These are phyloP conservation scores for Huntiella abstrusa DNA, from an alignment of 2,329 filamentous ascomycete genomes.

Conservation along the genomic window DNA sequence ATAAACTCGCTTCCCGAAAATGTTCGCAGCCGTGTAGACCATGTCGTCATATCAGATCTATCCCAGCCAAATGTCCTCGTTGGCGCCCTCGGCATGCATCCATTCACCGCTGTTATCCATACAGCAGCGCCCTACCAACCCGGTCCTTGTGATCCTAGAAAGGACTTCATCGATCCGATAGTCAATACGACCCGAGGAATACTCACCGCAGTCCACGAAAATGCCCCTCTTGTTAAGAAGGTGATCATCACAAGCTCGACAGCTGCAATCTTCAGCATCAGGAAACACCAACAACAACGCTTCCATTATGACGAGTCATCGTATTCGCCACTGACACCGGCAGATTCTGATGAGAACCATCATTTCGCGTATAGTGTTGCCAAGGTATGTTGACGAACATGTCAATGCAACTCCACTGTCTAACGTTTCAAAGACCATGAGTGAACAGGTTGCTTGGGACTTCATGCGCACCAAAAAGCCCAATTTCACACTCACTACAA, in stretches of 20 bases:
- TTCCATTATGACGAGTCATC: conserved; percentile 14
- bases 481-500: conserved; percentile 41
- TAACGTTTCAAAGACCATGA: conserved; percentile 28
- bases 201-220: conserved; percentile 26
- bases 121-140: conserved; percentile 59
- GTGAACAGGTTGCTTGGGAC: conserved; percentile 48
- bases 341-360: conserved; percentile 13
- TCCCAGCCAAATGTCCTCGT: conserved; percentile 52
- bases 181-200: conserved; percentile 32
- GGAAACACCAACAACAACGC: conserved; percentile 16
- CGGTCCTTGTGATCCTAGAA: conserved; percentile 32
- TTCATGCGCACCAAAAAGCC: conserved; percentile 15
- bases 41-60: conserved; percentile 51
- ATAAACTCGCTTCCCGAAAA: conserved; percentile 19
- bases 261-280: conserved; percentile 24
- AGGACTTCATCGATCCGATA: conserved; percentile 34
- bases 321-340: conserved; percentile 17
- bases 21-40: conserved; percentile 18
- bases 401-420: background rate
- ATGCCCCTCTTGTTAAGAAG: conserved; percentile 36
- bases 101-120: conserved; percentile 56
- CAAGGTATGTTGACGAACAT: conserved; percentile 13
- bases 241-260: conserved; percentile 37
- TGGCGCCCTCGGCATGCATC: conserved; percentile 21
- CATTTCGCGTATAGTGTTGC: conserved; percentile 18